Percentiles rank a stretch among this genome's conserved stretches.
phyloP scores from a whole-genome alignment of 2,329 filamentous ascomycete genomes.

The Epichloe elymi region DNA sequence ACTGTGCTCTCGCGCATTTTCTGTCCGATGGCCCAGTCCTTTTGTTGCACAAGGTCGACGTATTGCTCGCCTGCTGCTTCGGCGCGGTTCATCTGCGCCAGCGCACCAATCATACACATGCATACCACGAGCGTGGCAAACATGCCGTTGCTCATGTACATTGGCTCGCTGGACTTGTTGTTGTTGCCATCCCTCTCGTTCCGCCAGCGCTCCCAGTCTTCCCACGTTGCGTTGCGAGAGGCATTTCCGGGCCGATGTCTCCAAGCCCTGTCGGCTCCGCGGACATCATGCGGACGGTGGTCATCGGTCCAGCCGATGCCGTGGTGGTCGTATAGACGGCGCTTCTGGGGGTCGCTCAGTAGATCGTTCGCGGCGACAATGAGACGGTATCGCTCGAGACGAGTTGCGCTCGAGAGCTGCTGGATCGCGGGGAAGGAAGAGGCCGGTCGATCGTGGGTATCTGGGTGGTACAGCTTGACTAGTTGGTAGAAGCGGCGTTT shows the following conservation, averaged over 20 bases:
- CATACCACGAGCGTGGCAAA: constrained; percentile 60
- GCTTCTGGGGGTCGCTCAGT: constrained; percentile 66
- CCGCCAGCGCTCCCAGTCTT: constrained; percentile 87
- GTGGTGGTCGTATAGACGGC: constrained; percentile 68
- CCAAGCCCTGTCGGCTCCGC: constrained; percentile 34
- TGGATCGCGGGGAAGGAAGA: background rate
- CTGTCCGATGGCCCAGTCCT: constrained; percentile 51
- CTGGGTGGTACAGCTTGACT: constrained; percentile 93
- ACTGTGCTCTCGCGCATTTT: constrained; percentile 40
- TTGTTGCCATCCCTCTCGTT: constrained; percentile 33
- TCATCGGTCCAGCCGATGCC: constrained; percentile 66
- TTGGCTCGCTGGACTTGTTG: constrained; percentile 30
- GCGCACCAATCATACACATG: constrained; percentile 54
- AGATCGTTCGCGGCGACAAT: constrained; percentile 81
- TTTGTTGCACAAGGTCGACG: constrained; percentile 52
- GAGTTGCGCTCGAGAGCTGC: constrained; percentile 38
- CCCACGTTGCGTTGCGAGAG: constrained; percentile 80
- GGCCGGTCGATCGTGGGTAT: constrained; percentile 35
- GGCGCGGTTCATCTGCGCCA: constrained; percentile 60
- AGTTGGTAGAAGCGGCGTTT: constrained; percentile 81
- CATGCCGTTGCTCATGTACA: constrained; percentile 64
- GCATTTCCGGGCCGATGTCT: constrained; percentile 33
- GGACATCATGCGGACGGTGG: constrained; percentile 36
- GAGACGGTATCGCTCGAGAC: constrained; percentile 81
- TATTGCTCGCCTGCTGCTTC: constrained; percentile 47